These are phyloP conservation scores for Smittium culicis DNA, from an alignment of 371 early-diverging fungal genomes.

Conservation along the genomic window DNA sequence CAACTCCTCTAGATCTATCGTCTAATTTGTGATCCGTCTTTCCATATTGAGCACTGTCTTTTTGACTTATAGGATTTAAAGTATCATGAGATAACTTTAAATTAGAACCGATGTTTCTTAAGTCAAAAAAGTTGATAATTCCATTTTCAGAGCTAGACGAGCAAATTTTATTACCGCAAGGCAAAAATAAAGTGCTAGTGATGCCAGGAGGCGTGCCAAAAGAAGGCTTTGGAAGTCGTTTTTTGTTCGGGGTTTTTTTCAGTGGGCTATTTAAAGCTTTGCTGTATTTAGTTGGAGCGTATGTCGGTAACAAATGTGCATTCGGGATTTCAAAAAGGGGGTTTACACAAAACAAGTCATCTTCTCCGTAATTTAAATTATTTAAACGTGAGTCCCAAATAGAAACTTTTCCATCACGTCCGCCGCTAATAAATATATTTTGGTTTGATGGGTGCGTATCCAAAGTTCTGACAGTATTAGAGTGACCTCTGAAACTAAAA, in stretches of 20 bases:
- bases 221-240: no score
- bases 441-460: slow-evolving; percentile 17
- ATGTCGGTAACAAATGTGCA: slow-evolving; percentile 16
- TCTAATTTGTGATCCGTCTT: neutral
- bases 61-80: no score
- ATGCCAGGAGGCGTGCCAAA: slow-evolving; percentile 23
- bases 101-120: slow-evolving; percentile 17
- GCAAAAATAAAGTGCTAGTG: neutral
- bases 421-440: slow-evolving; percentile 22
- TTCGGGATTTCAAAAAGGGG: slow-evolving; percentile 18
- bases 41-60: no score
- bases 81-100: no score
- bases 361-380: slow-evolving; percentile 9
- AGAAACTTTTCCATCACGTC: slow-evolving; percentile 28
- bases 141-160: slow-evolving; percentile 26
- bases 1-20: neutral
- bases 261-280: no score
- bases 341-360: slow-evolving; percentile 12
- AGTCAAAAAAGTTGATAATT: slow-evolving; percentile 23
- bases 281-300: neutral
- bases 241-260: neutral
- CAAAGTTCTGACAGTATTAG: slow-evolving; percentile 27
- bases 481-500: slow-evolving; percentile 27
- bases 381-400: slow-evolving; percentile 31
- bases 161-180: slow-evolving; percentile 15